Percentiles rank a stretch among this genome's conserved stretches.
phyloP scores from a whole-genome alignment of 1,139 yeast species.

The Taphrina sp. region DNA sequence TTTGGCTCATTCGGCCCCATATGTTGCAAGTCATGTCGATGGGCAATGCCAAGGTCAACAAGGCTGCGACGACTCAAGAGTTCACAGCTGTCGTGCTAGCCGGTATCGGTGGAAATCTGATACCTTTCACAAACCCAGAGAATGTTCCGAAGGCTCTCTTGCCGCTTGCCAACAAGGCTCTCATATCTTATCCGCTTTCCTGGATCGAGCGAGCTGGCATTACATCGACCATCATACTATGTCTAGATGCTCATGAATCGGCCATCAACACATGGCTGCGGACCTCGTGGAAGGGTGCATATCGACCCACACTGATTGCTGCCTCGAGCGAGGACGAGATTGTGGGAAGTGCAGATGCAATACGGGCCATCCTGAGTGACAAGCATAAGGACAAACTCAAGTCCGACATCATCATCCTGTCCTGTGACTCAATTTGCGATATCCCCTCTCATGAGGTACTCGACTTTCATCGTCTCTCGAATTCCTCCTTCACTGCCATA shows the following conservation, averaged over 20 bases:
- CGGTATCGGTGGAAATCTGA: constrained; percentile 36
- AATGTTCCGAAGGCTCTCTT: constrained; percentile 70
- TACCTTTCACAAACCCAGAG: constrained; percentile 34
- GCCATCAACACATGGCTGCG: constrained; percentile 37
- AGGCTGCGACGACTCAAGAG: constrained; percentile 19
- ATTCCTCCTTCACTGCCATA: constrained; percentile 31
- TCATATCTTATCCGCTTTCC: constrained; percentile 80
- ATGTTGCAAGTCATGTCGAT: too few relatives aligned
- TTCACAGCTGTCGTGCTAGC: constrained; percentile 35
- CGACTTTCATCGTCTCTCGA: constrained; percentile 65
- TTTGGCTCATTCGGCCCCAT: too few relatives aligned
- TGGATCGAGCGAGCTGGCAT: constrained; percentile 92
- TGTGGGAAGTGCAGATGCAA: constrained; percentile 54
- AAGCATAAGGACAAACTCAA: constrained; percentile 36
- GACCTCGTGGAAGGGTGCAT: constrained; percentile 36
- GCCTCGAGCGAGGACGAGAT: constrained; percentile 35
- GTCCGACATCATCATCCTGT: constrained; percentile 69
- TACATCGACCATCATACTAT: constrained; percentile 56
- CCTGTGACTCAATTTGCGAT: constrained; percentile 91
- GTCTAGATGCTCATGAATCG: constrained; percentile 48
- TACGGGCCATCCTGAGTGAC: constrained; percentile 43
- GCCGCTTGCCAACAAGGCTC: constrained; percentile 88
- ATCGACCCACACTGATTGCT: constrained; percentile 36
- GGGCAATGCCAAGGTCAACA: too few relatives aligned
- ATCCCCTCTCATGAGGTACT: constrained; percentile 85